Evolutionary conservation across 345 rosid species (phyloP), one percentile per base, ranked within the genome.

Genomic region (Bretschneidera sinensis): DNA sequence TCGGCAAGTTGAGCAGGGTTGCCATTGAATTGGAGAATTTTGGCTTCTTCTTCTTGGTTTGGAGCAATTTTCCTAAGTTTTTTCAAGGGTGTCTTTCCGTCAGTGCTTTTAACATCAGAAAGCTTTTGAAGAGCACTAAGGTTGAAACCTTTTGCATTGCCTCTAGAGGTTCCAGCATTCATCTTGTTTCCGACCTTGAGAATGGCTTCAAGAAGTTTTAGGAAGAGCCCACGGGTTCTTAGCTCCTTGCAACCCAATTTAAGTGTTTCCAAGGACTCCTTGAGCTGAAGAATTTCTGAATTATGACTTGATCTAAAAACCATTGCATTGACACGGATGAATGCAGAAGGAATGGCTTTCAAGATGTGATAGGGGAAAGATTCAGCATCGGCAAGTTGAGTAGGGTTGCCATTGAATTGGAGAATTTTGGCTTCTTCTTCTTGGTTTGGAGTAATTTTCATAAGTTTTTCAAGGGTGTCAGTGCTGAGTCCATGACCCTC

Each of bases 141-240:
- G 65, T 85, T 79, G 66, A 92, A 92, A 51, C 90, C 92, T 43
- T 78, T 78, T 10, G 98, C 98, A 31, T 92, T 81, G 45, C 98
- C 98, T 72, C 96, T 79, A 16, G 89, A 63, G 4, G 98, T 86
- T 71, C 98, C 98, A 0, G 92, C 92, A 57, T 92, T 92, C 89
- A 88, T 83, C 62, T 72, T 76, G 67, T 86, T 92, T 23, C 98
- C 95, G 2, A 95, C 91, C 74, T 92, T 92, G 51, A 92, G 75
- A 54, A 92, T 82, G 15, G 95, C 98, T 74, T 88, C 92, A 0
- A 92, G 81, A 33, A 88, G 90, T 63, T 92, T 89, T 3, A 86
- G 72, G 77, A 92, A 81, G 49, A 86, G 76, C 22, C 95, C 96
- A 15, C 76, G 76, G 50, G 73, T 82, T 60, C 88, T 71, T 5